Base-by-base conservation (phyloP, 2,329 filamentous ascomycete species). In the Nigrograna mackinnonii region DNA sequence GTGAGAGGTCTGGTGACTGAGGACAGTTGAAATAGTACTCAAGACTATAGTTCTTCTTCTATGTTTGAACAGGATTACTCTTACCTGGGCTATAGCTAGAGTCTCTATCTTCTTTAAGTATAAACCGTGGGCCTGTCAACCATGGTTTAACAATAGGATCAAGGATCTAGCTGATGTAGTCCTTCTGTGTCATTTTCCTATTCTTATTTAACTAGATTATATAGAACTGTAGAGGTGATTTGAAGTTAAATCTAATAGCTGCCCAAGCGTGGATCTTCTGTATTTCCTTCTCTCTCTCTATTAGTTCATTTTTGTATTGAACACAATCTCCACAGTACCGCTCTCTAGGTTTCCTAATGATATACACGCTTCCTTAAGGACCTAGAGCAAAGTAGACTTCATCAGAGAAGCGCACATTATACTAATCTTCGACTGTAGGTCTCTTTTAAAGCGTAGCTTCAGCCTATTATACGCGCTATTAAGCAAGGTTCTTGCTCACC, bases 81-180 rank as follows among this genome's bases (percentile, higher is more conserved):
- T 38, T 38, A 6, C 44, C 32, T 9, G n/a, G 9, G 19, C 39
- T 20, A 37, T 47, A 37, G 31, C 44, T 32, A 32, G 35, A 35
- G 37, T 50, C 47, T 18, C 37, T 31, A 28, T 47, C 43, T 33
- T 47, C 46, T 26, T 49, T 24, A 33, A 49, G 43, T 20, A 44
- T 28, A 44, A 44, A 44, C 7, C 14, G 20, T 30, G 13, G 6
- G n/a, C 21, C 21, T 42, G 4, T 35, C 14, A 28, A 43, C 35
- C 24, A 48, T 5, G 34, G 41, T 32, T 44, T 43, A 20, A 47
- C 40, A 24, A 44, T 26, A 28, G 36, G 41, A 24, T 47, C 34
- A 28, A 47, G 44, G 22, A 47, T 47, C 18, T 44, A 32, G 22
- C 33, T 21, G 20, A 39, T 43, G 26, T 47, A 47, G 6, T n/a